Conservation (phyloP, 2,329 filamentous ascomycete genomes). For the Pseudogymnoascus sp. region DNA sequence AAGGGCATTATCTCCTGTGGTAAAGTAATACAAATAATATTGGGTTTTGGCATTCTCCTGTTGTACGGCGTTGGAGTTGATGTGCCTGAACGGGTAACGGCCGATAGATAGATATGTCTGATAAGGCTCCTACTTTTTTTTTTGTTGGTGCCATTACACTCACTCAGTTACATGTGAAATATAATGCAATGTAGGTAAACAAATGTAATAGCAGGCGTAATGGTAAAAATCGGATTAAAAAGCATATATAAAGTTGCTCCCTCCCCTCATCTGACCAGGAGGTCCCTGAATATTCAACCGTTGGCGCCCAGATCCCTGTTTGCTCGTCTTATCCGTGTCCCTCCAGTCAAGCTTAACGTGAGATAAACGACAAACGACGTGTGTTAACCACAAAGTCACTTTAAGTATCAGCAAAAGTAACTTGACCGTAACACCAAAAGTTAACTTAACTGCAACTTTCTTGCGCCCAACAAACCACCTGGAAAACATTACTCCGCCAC, state of each 20-base stretch:
- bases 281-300: neutral
- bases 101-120: neutral
- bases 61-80: neutral
- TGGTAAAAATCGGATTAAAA: neutral
- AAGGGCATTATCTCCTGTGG: neutral
- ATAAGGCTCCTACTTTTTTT: neutral
- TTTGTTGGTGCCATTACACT: neutral
- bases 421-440: neutral
- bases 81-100: neutral
- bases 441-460: neutral
- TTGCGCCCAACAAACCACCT: neutral
- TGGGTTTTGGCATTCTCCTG: neutral
- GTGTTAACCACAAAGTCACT: neutral
- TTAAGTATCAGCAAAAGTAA: neutral
- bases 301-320: neutral
- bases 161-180: too few species aligned
- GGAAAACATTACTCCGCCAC: neutral
- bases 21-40: neutral
- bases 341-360: constrained; percentile 1
- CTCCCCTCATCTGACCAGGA: neutral
- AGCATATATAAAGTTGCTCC: neutral
- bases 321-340: neutral
- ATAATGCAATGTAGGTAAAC: neutral
- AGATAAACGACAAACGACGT: neutral
- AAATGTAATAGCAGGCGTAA: neutral